Base-by-base conservation (phyloP, 257 asterid genomes). In the Capsicum chinense region DNA sequence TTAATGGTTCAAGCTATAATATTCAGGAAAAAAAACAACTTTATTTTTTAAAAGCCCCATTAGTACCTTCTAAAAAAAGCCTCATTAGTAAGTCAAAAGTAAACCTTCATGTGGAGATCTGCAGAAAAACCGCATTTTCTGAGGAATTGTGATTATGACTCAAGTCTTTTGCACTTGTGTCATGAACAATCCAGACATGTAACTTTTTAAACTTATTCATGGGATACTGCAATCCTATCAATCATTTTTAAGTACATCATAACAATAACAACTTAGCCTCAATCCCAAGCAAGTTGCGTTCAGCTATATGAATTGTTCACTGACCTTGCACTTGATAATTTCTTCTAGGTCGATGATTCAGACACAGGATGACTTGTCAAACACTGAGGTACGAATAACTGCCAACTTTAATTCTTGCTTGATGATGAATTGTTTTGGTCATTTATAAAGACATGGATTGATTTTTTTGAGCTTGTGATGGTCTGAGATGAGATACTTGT, bases 331-430 rank as follows among this genome's bases (percentile, higher is more conserved):
- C 17, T 59, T 15, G 59, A 21, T 59, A 37, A 52, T 58, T 71
- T 37, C 62, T 21, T 87, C 80, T 84, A 89, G 91, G 62, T 76
- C 90, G 16, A 63, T 82, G 82, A 62, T 83, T 67, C 88, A 81
- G 47, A 69, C 79, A 39, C 87, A 83, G 9, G 79, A 70, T 67
- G 74, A 76, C 9, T 68, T 87, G 21, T 60, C 85, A 6, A 42
- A 3, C 39, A 60, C 47, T 39, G 88, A 89, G 91, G 91, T 89
- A 85, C 16, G 56, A 19, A 6, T 56, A 80, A 10, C 9, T 68
- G 74, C 50, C 50, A 54, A 21, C 39, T 6, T 66, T 57, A 67
- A 1, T 35, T n/a, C 7, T 39, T 56, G 54, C 82, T 78, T 14
- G 82, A 26, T 54, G 50, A 54, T 56, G 26, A 52, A 26, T 56